These are phyloP conservation scores for Bullera alba DNA, from an alignment of 768 basidiomycete species.

Conservation along the genomic window DNA sequence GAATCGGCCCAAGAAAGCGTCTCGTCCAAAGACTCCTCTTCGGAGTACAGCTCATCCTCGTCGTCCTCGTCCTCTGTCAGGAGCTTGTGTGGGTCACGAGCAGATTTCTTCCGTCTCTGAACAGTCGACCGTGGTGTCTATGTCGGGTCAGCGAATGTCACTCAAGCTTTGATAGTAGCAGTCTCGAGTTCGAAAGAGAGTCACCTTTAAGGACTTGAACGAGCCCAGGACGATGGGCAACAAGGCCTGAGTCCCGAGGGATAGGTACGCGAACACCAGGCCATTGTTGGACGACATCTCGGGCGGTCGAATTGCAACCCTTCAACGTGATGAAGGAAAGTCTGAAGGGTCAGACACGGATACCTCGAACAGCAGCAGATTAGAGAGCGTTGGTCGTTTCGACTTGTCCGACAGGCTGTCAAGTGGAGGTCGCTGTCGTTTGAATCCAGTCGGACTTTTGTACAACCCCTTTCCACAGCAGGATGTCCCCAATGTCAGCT, in stretches of 20 bases:
- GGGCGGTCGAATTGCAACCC: too few relatives aligned
- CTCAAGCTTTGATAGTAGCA: not conserved
- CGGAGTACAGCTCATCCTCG: conserved; percentile 47
- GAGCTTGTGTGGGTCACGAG: not conserved
- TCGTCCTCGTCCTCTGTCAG: conserved; percentile 8
- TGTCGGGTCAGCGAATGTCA: not conserved
- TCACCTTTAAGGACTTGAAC: conserved; percentile 43
- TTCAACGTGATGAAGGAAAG: too few relatives aligned
- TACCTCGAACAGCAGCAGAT: too few relatives aligned
- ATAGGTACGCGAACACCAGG: conserved; percentile 18
- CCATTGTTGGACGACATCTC: conserved; percentile 1
- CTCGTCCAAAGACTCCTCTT: conserved; percentile 57
- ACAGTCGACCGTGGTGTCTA: not conserved
- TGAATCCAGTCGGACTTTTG: too few relatives aligned
- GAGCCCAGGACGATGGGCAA: conserved; percentile 39
- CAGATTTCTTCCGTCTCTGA: not conserved
- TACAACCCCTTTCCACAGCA: too few relatives aligned
- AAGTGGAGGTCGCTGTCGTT: too few relatives aligned
- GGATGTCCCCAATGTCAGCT: too few relatives aligned
- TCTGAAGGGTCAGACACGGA: too few relatives aligned
- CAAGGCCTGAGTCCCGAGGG: conserved; percentile 35
- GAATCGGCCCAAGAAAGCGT: conserved; percentile 44
- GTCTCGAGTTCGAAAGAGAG: conserved; percentile 3
- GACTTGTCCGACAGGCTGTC: too few relatives aligned
- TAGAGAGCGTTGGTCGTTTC: too few relatives aligned